Evolutionary conservation across 2,329 filamentous ascomycete genomes (phyloP).

Genomic region (Exutisphaerella laricina): DNA sequence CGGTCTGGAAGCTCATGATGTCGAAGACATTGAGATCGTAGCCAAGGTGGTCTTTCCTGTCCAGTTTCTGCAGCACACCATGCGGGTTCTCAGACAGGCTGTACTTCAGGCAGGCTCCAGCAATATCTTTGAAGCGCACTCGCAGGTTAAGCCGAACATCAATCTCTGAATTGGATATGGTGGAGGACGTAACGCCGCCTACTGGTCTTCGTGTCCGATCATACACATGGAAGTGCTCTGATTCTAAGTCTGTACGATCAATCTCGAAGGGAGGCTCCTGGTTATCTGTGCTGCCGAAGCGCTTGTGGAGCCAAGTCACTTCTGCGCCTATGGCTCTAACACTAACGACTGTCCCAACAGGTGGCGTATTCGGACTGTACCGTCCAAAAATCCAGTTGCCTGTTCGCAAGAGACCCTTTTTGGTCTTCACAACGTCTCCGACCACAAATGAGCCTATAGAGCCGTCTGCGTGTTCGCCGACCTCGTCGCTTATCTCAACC

Average conservation of each 20-base stretch:
- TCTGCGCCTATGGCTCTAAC: conserved; percentile 43
- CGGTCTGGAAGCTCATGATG: conserved; percentile 45
- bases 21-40: conserved; percentile 56
- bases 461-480: conserved; percentile 32
- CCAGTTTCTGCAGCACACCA: conserved; percentile 42
- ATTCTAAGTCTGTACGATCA: conserved; percentile 39
- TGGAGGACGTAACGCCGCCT: conserved; percentile 8
- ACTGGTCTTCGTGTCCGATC: conserved; percentile 32
- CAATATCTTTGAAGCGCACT: conserved; percentile 53
- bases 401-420: conserved; percentile 47
- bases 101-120: conserved; percentile 49
- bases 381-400: conserved; percentile 50
- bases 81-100: conserved; percentile 34
- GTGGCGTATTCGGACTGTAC: conserved; percentile 46
- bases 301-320: conserved; percentile 49
- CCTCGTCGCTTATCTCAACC: conserved; percentile 47
- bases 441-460: conserved; percentile 34
- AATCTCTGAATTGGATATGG: conserved; percentile 32
- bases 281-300: conserved; percentile 23
- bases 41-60: conserved; percentile 45
- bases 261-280: conserved; percentile 25
- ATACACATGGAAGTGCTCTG: conserved; percentile 40
- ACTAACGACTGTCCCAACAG: conserved; percentile 50
- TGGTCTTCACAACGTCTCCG: conserved; percentile 48
- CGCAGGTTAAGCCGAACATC: conserved; percentile 28